Percentiles rank a stretch among this genome's conserved stretches.
phyloP scores from a whole-genome alignment of 1,284 basidiomycete genomes.

The Mycocalia duriaeana region DNA sequence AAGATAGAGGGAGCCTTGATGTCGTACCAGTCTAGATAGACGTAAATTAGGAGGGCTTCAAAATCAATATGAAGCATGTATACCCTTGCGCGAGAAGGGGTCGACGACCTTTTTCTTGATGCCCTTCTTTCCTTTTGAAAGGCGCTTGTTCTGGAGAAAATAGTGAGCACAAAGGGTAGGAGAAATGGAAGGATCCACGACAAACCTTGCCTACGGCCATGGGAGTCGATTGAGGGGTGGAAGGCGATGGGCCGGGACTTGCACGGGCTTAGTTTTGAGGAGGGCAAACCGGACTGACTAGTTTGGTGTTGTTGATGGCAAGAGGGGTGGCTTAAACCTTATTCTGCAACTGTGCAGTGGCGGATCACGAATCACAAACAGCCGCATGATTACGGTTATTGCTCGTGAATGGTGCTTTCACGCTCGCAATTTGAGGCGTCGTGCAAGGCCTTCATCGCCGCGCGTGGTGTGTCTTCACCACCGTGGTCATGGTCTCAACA shows the following conservation, averaged over 20 bases:
- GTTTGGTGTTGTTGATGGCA: conserved; percentile 35
- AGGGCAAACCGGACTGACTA: conserved; percentile 15
- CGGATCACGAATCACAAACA: too few relatives aligned
- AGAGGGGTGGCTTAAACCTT: conserved; percentile 41
- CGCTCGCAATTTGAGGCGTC: conserved; percentile 59
- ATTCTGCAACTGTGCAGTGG: conserved; percentile 44
- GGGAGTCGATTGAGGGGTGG: conserved; percentile 33
- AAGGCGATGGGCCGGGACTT: conserved; percentile 41
- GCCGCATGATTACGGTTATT: too few relatives aligned
- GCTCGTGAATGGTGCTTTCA: conserved; percentile 38
- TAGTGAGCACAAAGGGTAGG: neutral
- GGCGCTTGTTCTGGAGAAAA: conserved; percentile 83
- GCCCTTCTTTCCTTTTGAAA: conserved; percentile 99
- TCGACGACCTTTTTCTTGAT: conserved; percentile 99
- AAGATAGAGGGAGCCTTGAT: conserved; percentile 99
- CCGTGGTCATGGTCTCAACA: conserved; percentile 59
- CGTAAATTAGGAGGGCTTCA: neutral
- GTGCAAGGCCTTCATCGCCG: conserved; percentile 48
- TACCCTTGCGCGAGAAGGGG: conserved; percentile 98
- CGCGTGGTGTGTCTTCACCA: conserved; percentile 16
- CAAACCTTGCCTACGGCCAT: conserved; percentile 92
- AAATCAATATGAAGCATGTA: conserved; percentile 10
- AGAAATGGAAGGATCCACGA: conserved; percentile 8
- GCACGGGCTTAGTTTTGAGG: conserved; percentile 46
- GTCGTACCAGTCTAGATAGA: conserved; percentile 89